Conservation (phyloP, 2,329 filamentous ascomycete species). For the Coccinonectria pachysandricola region DNA sequence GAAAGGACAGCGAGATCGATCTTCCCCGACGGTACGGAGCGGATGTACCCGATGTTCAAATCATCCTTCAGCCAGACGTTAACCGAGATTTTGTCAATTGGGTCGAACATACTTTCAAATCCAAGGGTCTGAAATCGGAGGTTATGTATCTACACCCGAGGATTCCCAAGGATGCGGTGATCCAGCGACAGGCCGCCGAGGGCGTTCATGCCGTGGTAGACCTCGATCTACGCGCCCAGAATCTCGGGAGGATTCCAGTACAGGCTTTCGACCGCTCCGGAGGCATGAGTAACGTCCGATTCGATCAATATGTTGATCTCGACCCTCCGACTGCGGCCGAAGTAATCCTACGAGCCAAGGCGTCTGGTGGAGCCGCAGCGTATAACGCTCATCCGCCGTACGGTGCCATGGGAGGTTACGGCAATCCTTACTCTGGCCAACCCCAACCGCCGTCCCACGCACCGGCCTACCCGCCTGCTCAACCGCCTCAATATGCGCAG, state of each 20-base stretch:
- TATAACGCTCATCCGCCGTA: conserved; percentile 25
- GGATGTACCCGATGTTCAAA: conserved; percentile 81
- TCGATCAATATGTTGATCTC: conserved; percentile 78
- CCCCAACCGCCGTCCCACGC: conserved; percentile 18
- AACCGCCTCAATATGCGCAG: conserved; percentile 24
- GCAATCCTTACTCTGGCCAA: conserved; percentile 24
- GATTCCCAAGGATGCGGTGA: conserved; percentile 66
- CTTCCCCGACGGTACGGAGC: conserved; percentile 63
- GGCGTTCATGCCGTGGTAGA: conserved; percentile 80
- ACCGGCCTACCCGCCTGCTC: conserved; percentile 17
- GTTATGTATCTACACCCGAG: conserved; percentile 71
- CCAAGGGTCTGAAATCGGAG: conserved; percentile 62
- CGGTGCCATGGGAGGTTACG: conserved; percentile 15
- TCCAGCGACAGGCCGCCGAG: conserved; percentile 77
- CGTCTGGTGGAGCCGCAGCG: conserved; percentile 19
- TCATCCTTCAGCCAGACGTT: conserved; percentile 71
- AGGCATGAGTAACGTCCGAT: conserved; percentile 66
- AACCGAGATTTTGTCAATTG: conserved; percentile 72
- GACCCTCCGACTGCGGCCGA: conserved; percentile 71
- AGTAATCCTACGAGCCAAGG: conserved; percentile 64
- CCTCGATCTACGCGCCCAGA: conserved; percentile 60
- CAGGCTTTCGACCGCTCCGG: conserved; percentile 76
- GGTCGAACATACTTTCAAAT: conserved; percentile 67
- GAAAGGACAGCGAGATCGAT: conserved; percentile 49
- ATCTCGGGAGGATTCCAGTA: conserved; percentile 62